These are phyloP conservation scores for Artemisia tridentata DNA, from an alignment of 129 eudicot genomes.

Conservation along the genomic window DNA sequence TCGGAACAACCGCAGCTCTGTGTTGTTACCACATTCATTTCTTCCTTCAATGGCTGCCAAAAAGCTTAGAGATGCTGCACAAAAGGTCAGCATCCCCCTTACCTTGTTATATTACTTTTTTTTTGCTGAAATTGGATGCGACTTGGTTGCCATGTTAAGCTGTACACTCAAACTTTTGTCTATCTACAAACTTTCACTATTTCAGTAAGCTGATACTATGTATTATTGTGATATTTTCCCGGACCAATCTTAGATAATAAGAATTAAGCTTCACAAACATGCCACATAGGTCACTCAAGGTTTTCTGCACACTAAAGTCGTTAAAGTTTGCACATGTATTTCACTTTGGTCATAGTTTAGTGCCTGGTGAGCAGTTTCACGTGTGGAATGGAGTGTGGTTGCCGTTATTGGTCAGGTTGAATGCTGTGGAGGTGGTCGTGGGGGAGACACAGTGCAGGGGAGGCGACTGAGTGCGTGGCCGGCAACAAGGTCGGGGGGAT, in stretches of 20 bases:
- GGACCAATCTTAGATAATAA: neutral
- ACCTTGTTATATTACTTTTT: neutral
- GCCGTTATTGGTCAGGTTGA: no score
- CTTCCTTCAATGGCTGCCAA: conserved; percentile 98
- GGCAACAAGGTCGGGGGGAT: neutral
- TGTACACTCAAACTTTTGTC: no score
- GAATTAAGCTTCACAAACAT: neutral
- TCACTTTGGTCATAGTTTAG: no score
- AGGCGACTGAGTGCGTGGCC: neutral
- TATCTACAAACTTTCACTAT: neutral
- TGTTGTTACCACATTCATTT: conserved; percentile 79
- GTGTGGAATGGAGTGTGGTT: no score
- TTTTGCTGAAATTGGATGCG: neutral
- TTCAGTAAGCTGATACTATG: no score
- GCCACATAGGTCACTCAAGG: conserved; percentile 5
- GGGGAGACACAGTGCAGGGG: no score
- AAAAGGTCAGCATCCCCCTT: conserved; percentile 46
- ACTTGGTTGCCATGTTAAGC: no score
- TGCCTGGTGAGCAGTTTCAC: no score
- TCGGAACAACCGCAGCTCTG: conserved; percentile 72
- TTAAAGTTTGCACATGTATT: no score
- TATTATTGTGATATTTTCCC: neutral
- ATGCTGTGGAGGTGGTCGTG: no score
- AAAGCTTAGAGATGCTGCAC: conserved; percentile 79
- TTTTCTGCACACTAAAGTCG: neutral